These are phyloP conservation scores for Lactarius sp. DNA, from an alignment of 768 basidiomycete genomes.

Conservation along the genomic window DNA sequence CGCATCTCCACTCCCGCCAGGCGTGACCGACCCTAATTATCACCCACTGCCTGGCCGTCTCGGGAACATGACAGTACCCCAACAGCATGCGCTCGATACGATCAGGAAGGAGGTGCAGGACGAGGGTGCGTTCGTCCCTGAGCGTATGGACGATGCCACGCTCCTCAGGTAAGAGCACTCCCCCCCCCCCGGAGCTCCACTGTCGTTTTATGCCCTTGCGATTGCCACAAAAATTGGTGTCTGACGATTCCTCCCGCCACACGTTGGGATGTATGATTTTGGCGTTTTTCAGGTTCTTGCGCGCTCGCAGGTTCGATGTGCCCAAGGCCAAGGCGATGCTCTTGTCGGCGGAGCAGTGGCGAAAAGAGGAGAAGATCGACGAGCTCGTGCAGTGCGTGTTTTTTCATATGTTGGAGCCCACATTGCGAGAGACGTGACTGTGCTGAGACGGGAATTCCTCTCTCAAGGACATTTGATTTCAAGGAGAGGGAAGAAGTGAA, in stretches of 20 bases:
- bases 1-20: conserved; percentile 52
- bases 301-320: conserved; percentile 91
- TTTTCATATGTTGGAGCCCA: too few species aligned
- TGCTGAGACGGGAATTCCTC: conserved; percentile 8
- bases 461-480: conserved; percentile 74
- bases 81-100: conserved; percentile 62
- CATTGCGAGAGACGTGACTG: background rate
- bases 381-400: conserved; percentile 58
- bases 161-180: conserved; percentile 58
- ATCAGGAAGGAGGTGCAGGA: conserved; percentile 60
- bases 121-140: conserved; percentile 54
- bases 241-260: too few species aligned
- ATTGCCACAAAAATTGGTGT: too few species aligned
- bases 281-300: conserved; percentile 59
- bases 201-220: too few species aligned
- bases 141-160: conserved; percentile 65
- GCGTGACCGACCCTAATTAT: conserved; percentile 60
- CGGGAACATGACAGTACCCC: conserved; percentile 66
- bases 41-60: conserved; percentile 65
- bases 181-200: background rate
- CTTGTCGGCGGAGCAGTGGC: conserved; percentile 78
- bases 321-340: conserved; percentile 81
- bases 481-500: conserved; percentile 77
- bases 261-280: too few species aligned
- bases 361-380: conserved; percentile 78